These are phyloP conservation scores for Candolleomyces aberdarensis DNA, from an alignment of 768 basidiomycete genomes.

Conservation along the genomic window DNA sequence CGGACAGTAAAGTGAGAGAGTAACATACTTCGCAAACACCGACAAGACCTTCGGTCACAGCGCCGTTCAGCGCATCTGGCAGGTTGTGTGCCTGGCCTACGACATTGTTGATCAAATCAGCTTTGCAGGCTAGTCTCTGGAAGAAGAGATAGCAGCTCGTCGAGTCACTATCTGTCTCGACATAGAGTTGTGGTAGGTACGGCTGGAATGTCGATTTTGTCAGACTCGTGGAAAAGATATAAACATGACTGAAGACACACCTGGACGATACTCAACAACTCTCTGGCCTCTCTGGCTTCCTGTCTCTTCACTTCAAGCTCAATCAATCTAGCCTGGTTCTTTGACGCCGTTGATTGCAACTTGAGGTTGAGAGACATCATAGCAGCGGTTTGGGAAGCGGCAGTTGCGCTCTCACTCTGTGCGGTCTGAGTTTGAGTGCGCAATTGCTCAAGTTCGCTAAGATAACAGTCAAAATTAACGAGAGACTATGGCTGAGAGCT, in stretches of 20 bases:
- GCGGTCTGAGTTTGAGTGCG: constrained; percentile 84
- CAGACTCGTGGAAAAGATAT: not conserved
- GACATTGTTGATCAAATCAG: constrained; percentile 80
- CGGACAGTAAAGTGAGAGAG: not conserved
- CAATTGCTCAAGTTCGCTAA: constrained; percentile 83
- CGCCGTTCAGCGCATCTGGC: constrained; percentile 79
- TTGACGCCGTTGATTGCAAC: constrained; percentile 85
- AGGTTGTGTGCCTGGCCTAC: constrained; percentile 82
- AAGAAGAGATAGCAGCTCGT: constrained; percentile 92
- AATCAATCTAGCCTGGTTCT: constrained; percentile 86
- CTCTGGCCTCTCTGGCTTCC: constrained; percentile 79
- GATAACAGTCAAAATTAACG: not conserved
- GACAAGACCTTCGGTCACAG: constrained; percentile 84
- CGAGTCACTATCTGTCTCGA: constrained; percentile 86
- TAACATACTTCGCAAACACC: constrained; percentile 84
- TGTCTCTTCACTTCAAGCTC: constrained; percentile 86
- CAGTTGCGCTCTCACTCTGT: constrained; percentile 77
- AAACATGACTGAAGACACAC: constrained; percentile 32
- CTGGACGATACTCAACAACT: constrained; percentile 81
- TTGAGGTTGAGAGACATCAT: constrained; percentile 95
- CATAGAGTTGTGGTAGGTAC: constrained; percentile 87
- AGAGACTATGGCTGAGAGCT: not conserved
- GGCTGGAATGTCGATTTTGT: constrained; percentile 46
- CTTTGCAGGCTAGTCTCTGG: constrained; percentile 82
- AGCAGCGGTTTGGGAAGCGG: constrained; percentile 85